A percentile compares a stretch with the other conserved stretches of the same genome.
These are phyloP conservation scores for Eutypa lata DNA, from an alignment of 2,329 filamentous ascomycete species.

Conservation along the genomic window DNA sequence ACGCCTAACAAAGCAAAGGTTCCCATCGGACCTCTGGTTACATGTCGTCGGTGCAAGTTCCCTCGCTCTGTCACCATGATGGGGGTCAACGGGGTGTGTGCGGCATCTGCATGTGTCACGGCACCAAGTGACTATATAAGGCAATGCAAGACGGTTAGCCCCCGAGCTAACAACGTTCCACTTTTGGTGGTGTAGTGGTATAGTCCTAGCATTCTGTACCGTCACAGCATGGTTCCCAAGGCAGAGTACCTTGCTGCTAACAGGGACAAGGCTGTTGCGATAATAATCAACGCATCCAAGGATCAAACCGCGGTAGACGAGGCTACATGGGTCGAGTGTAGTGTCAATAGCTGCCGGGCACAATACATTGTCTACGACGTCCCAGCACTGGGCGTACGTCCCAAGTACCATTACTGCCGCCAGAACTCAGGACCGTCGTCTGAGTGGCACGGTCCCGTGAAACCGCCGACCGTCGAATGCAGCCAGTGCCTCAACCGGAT, in stretches of 20 bases:
- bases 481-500: slow-evolving; percentile 41
- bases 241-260: slow-evolving; percentile 15
- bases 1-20: slow-evolving; percentile 40
- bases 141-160: too few species aligned
- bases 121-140: too few species aligned
- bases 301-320: slow-evolving; percentile 28
- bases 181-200: too few species aligned
- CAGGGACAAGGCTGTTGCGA: slow-evolving; percentile 17
- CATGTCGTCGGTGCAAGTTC: slow-evolving; percentile 39
- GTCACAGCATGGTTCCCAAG: too few species aligned
- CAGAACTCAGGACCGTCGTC: slow-evolving; percentile 6
- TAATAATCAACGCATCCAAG: slow-evolving; percentile 27
- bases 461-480: slow-evolving; percentile 43
- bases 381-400: slow-evolving; percentile 35
- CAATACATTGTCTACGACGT: slow-evolving; percentile 50
- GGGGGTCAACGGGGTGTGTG: slow-evolving; percentile 37
- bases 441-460: slow-evolving; percentile 5
- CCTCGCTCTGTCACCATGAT: slow-evolving; percentile 50
- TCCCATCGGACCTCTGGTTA: slow-evolving; percentile 38
- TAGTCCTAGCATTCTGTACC: too few species aligned
- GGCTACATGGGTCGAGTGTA: slow-evolving; percentile 47
- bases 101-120: slow-evolving; percentile 41
- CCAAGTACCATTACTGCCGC: slow-evolving; percentile 50
- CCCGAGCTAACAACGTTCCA: too few species aligned
- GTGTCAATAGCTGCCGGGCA: slow-evolving; percentile 37